Conservation (phyloP, 176 grass and related monocot species). For the Puccinellia tenuiflora region DNA sequence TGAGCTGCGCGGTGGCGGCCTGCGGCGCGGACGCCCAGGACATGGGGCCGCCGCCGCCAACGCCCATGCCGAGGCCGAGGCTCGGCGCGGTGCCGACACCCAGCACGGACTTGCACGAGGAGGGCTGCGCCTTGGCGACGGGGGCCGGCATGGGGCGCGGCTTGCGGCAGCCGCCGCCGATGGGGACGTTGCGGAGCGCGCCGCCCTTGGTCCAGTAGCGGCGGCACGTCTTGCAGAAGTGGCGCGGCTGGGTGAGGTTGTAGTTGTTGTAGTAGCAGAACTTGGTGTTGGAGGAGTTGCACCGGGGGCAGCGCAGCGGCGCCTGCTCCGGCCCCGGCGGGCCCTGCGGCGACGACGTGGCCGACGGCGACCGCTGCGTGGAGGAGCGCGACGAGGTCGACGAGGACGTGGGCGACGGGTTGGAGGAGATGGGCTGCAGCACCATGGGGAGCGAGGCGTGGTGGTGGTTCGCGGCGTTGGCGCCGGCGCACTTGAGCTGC, state of each 20-base stretch:
- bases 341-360: constrained; percentile 29
- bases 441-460: constrained; percentile 16
- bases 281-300: constrained; percentile 79
- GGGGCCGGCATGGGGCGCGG: constrained; percentile 42
- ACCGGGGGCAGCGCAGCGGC: constrained; percentile 60
- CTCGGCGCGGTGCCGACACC: background rate
- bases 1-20: constrained; percentile 50
- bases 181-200: constrained; percentile 74
- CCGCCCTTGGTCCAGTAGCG: constrained; percentile 87
- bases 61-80: constrained; percentile 40
- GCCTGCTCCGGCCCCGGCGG: constrained; percentile 21
- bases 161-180: constrained; percentile 69
- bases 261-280: constrained; percentile 95
- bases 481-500: constrained; percentile 31
- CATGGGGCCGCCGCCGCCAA: background rate
- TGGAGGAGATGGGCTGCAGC: constrained; percentile 36
- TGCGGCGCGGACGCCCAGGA: constrained; percentile 45
- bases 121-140: constrained; percentile 13
- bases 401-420: constrained; percentile 44
- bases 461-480: background rate
- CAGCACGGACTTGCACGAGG: constrained; percentile 30
- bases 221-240: constrained; percentile 90
- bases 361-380: constrained; percentile 25
- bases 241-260: constrained; percentile 70
- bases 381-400: constrained; percentile 40